phyloP scores from a whole-genome alignment of 257 asterid genomes.

The Forsythia viridissima region DNA sequence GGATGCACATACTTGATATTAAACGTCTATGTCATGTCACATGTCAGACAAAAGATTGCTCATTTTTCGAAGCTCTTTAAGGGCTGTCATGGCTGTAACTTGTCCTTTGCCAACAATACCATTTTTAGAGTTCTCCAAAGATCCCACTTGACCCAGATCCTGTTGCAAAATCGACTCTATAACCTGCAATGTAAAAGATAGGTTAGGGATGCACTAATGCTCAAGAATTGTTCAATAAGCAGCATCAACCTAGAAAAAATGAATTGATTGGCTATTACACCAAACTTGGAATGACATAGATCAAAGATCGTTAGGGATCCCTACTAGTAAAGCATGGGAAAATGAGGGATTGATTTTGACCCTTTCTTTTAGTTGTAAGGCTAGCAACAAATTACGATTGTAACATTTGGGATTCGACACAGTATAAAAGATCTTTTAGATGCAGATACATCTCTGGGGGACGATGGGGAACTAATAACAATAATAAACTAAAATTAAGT shows the following conservation, averaged over 20 bases:
- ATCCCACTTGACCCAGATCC: constrained; percentile 44
- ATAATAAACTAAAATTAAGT: too few species aligned
- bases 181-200: constrained; percentile 47
- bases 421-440: too few species aligned
- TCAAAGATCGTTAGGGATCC: too few species aligned
- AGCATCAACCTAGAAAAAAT: background rate
- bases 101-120: constrained; percentile 66
- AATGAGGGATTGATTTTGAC: too few species aligned
- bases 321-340: too few species aligned
- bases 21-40: constrained; percentile 55
- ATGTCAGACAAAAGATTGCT: constrained; percentile 75
- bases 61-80: constrained; percentile 85
- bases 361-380: too few species aligned
- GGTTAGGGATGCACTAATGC: background rate
- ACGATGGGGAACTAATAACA: too few species aligned
- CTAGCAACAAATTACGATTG: too few species aligned
- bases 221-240: background rate
- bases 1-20: constrained; percentile 10
- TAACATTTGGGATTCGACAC: too few species aligned
- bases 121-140: constrained; percentile 43
- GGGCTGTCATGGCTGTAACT: constrained; percentile 77
- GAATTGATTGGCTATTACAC: too few species aligned
- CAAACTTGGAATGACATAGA: background rate
- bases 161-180: constrained; percentile 75
- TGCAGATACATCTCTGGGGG: too few species aligned